Evolutionary conservation across 129 eudicot species (phyloP).

Genomic region (Pittosporum tobira): DNA sequence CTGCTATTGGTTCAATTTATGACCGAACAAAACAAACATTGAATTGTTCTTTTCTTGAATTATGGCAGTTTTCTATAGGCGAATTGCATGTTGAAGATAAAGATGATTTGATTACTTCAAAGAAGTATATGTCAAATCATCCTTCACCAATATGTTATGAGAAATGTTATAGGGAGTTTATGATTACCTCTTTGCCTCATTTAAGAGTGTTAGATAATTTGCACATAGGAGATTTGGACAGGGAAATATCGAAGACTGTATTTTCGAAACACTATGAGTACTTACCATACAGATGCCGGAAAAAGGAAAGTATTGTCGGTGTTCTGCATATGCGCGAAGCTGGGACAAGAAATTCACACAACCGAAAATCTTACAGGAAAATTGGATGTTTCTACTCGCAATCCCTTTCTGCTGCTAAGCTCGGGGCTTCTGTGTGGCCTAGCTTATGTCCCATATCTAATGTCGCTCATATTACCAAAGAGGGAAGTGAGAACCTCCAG

Average conservation of each 20-base stretch:
- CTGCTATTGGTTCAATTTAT: not conserved
- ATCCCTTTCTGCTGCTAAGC: constrained; percentile 74
- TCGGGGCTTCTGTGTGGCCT: constrained; percentile 59
- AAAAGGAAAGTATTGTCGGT: constrained; percentile 46
- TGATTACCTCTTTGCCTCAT: constrained; percentile 39
- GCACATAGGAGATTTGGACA: constrained; percentile 30
- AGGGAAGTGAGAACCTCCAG: constrained; percentile 32
- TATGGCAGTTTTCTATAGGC: constrained; percentile 30
- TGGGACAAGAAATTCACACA: constrained; percentile 26
- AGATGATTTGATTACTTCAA: constrained; percentile 18
- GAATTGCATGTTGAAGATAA: constrained; percentile 29
- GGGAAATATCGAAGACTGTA: constrained; percentile 37
- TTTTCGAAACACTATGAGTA: constrained; percentile 56
- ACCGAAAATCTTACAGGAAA: constrained; percentile 27
- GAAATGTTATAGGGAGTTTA: constrained; percentile 46
- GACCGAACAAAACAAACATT: constrained; percentile 5
- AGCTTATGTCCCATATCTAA: constrained; percentile 36
- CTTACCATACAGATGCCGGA: constrained; percentile 52
- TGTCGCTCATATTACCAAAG: constrained; percentile 25
- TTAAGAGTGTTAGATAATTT: constrained; percentile 43
- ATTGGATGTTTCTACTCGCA: constrained; percentile 42
- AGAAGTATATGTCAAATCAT: constrained; percentile 36
- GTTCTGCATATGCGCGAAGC: constrained; percentile 63
- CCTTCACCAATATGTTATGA: constrained; percentile 62
- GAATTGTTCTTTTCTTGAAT: not conserved